Base-by-base conservation (phyloP, 345 rosid genomes). In the Eucalyptus rudis region DNA sequence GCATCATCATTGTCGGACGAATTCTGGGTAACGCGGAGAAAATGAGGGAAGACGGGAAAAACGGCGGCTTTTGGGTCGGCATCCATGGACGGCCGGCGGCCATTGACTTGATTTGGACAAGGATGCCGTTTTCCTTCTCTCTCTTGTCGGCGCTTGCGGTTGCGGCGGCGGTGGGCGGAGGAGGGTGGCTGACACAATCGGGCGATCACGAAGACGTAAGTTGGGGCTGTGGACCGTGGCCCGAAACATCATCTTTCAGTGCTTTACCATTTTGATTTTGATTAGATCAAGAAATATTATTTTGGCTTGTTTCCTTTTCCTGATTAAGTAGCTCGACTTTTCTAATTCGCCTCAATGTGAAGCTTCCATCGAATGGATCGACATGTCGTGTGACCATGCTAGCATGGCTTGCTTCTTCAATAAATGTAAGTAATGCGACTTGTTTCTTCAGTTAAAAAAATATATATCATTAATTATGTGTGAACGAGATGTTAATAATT, bases 401-500 rank as follows among this genome's bases (percentile, higher is more conserved):
- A 1, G 43, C 13, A 5, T 31, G 40, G 4, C 22, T 31, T 31
- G 40, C 22, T 16, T 66, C 20, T 16, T 31, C 22, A 31, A 2
- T 5, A 16, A 33, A 33, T 68, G 44, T 8, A 7, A 31, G 31
- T 31, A 31, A 66, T 0, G 2, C 0, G 6, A 31, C 79, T 7
- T 4, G 12, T 20, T 68, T 31, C 2, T 8, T 66, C 3, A 16
- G 3, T 15, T 15, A 15, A 66, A 66, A n/a, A n/a, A 16, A 4
- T 3, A 31, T 1, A 5, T 5, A 13, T 64, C 5, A 7, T 68
- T 31, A 0, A 66, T n/a, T 4, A 66, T 15, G 20, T 8, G 2
- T 31, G 40, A 31, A 2, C 3, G 1, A 15, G 22, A 66, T 31
- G 71, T n/a, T 64, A 58, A 31, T 4, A 31, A 31, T 20, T 17